Conservation (phyloP, 106 monocot genomes). For the Alisma plantagoaquatica region DNA sequence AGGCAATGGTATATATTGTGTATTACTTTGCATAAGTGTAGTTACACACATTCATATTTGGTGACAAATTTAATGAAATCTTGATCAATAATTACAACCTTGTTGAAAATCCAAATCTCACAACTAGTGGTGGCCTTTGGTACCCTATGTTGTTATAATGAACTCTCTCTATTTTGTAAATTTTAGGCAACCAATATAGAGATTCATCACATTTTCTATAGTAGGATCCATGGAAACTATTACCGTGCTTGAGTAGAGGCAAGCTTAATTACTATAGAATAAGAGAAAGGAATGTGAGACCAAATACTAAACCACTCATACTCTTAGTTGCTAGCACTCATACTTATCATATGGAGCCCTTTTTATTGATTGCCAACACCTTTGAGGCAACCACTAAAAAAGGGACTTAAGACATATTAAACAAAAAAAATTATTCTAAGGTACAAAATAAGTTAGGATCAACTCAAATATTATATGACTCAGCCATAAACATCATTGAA, state of each 20-base stretch:
- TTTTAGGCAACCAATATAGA: conserved; percentile 76
- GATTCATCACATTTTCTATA: conserved; percentile 94
- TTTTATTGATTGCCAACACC: conserved; percentile 81
- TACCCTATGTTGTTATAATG: conserved; percentile 96
- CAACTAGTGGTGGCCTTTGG: conserved; percentile 92
- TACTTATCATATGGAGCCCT: conserved; percentile 80
- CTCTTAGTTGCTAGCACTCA: conserved; percentile 92
- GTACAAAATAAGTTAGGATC: too few species aligned
- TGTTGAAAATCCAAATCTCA: conserved; percentile 99
- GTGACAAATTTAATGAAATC: background rate
- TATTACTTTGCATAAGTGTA: conserved; percentile 63
- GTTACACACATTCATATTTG: background rate
- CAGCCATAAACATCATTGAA: too few species aligned
- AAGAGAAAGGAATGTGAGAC: background rate
- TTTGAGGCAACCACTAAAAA: conserved; percentile 78
- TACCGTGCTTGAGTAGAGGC: conserved; percentile 62
- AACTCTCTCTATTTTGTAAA: conserved; percentile 88
- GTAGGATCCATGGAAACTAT: conserved; percentile 90
- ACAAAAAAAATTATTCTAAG: too few species aligned
- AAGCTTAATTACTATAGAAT: background rate
- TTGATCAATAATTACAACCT: conserved; percentile 31
- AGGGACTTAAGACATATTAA: conserved; percentile 76
- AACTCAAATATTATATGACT: too few species aligned
- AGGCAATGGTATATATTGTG: conserved; percentile 90
- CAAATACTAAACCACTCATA: conserved; percentile 7